phyloP scores from a whole-genome alignment of 2,329 filamentous ascomycete genomes.

The Aspergillus sojae region DNA sequence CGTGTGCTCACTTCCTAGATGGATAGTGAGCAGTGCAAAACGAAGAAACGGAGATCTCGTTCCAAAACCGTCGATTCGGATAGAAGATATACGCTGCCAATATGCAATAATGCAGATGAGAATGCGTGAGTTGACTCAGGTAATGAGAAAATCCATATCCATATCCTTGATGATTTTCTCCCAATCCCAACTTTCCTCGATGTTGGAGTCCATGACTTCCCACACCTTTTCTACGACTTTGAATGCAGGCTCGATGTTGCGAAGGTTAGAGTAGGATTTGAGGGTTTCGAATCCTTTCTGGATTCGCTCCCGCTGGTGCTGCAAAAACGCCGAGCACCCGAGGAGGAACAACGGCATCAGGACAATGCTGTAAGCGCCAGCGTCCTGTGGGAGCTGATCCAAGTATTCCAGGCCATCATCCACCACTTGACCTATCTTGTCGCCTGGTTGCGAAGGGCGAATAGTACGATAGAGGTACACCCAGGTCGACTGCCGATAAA shows the following conservation, averaged over 20 bases:
- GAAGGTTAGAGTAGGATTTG: constrained; percentile 58
- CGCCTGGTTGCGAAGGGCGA: constrained; percentile 56
- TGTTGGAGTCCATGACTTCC: constrained; percentile 61
- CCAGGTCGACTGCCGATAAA: constrained; percentile 66
- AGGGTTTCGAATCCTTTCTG: constrained; percentile 56
- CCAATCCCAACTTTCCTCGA: constrained; percentile 65
- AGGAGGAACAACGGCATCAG: constrained; percentile 65
- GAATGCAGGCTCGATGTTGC: constrained; percentile 61
- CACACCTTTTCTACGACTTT: constrained; percentile 60
- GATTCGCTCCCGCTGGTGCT: constrained; percentile 58
- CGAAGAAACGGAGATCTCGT: neutral
- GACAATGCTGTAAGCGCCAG: constrained; percentile 60
- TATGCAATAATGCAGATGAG: constrained; percentile 6
- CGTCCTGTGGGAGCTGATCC: constrained; percentile 56
- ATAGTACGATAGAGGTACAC: constrained; percentile 66
- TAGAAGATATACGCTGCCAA: neutral
- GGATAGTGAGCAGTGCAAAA: neutral
- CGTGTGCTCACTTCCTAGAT: neutral
- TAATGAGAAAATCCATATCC: constrained; percentile 64
- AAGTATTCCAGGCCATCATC: constrained; percentile 62
- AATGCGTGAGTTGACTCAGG: constrained; percentile 39
- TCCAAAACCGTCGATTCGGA: neutral
- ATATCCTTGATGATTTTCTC: constrained; percentile 61
- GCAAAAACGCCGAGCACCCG: constrained; percentile 62
- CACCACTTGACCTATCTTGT: constrained; percentile 59